Evolutionary conservation across 2,329 filamentous ascomycete species (phyloP), one percentile per base, ranked within the genome.

Genomic region (Septoria linicola): DNA sequence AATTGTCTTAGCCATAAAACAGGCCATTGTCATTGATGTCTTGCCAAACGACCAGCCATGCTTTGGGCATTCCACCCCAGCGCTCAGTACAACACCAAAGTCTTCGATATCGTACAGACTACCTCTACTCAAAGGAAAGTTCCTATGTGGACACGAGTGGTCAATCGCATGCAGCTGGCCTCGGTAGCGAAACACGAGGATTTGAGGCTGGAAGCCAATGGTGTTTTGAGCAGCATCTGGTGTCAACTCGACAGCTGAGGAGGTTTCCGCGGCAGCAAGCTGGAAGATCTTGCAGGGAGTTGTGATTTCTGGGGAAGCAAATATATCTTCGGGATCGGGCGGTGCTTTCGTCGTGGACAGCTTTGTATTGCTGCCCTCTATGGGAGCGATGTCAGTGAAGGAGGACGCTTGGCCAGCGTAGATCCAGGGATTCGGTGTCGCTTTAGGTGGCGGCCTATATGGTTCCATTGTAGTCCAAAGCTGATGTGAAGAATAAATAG

Each of bases 11-110:
- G n/a, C n/a, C n/a, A n/a, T n/a, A n/a, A n/a, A n/a, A n/a, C n/a
- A n/a, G n/a, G n/a, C n/a, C n/a, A n/a, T n/a, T n/a, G n/a, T n/a
- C n/a, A n/a, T n/a, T n/a, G n/a, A n/a, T n/a, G n/a, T n/a, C n/a
- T n/a, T n/a, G n/a, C n/a, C 85, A 66, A 88, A 88, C 0, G 82
- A 84, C 85, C 85, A 88, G 3, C 75, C 80, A 55, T 88, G 84
- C 56, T 86, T 86, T 0, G 84, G 82, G 64, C 85, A 88, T 0
- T 76, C 78, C 3, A 88, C 70, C 0, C 83, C 85, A 0, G 81
- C 76, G 48, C 81, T 84, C 5, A 85, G 66, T 3, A 77, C 73
- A 2, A 85, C 70, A 0, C 85, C 84, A 63, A 87, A 88, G 54
- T 88, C 85, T 59, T 88, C 85, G 59, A 88, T 87, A 47, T 88